phyloP scores from a whole-genome alignment of 257 asterid genomes.

The Solanum dulcamara region DNA sequence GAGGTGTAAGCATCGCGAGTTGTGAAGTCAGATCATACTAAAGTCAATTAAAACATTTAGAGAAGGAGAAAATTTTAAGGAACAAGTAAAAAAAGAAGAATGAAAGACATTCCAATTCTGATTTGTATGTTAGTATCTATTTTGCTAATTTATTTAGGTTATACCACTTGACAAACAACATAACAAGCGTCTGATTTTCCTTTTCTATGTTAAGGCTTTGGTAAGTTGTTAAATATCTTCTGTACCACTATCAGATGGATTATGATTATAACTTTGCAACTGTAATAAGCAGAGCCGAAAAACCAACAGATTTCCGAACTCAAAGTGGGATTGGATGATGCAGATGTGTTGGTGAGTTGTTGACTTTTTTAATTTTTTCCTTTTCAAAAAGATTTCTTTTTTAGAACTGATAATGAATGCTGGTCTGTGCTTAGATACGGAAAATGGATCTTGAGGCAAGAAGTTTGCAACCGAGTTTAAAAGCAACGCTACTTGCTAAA shows the following conservation, averaged over 20 bases:
- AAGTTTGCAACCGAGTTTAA: slow-evolving; percentile 75
- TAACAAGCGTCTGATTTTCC: not conserved
- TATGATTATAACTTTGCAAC: not conserved
- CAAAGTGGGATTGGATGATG: slow-evolving; percentile 71
- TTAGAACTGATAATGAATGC: not conserved
- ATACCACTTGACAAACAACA: not conserved
- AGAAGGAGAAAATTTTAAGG: not conserved
- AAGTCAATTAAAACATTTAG: not conserved
- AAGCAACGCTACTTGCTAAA: slow-evolving; percentile 86
- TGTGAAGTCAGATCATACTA: not conserved
- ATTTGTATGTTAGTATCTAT: not conserved
- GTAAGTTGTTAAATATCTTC: not conserved
- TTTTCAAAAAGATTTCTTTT: not conserved
- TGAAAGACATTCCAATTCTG: not conserved
- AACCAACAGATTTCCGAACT: slow-evolving; percentile 50
- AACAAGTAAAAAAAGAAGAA: not conserved
- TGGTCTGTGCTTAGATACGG: slow-evolving; percentile 39
- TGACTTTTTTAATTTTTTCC: not conserved
- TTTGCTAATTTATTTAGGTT: not conserved
- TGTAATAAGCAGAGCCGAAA: slow-evolving; percentile 49
- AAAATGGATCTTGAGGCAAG: slow-evolving; percentile 97
- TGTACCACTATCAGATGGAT: not conserved
- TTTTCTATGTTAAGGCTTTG: not conserved
- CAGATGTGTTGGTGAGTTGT: slow-evolving; percentile 58
- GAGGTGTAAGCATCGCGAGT: not conserved